Conservation (phyloP, 1,139 yeast genomes). For the Candida smagusa region DNA sequence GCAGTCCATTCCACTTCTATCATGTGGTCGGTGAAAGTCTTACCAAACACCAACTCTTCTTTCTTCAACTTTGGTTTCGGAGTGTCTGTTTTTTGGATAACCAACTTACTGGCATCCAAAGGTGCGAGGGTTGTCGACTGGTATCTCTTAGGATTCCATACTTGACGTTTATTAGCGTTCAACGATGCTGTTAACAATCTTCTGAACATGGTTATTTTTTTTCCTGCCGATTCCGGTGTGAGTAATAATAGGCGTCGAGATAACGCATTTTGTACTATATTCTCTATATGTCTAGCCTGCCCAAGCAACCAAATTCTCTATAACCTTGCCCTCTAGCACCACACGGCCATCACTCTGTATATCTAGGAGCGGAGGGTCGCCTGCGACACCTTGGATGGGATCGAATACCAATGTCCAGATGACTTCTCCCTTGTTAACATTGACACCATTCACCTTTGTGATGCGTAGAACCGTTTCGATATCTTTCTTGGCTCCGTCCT, state of each 20-base stretch:
- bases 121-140: conserved; percentile 25
- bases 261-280: background rate
- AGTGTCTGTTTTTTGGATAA: conserved; percentile 50
- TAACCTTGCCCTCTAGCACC: conserved; percentile 28
- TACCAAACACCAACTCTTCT: conserved; percentile 80
- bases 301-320: conserved; percentile 37
- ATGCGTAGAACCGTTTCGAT: conserved; percentile 22
- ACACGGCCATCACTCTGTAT: conserved; percentile 27
- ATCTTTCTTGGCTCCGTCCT: conserved; percentile 11
- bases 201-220: conserved; percentile 4
- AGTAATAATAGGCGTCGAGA: background rate
- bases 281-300: background rate
- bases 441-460: conserved; percentile 34
- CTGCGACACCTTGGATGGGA: background rate
- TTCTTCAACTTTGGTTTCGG: conserved; percentile 71
- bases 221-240: conserved; percentile 5
- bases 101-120: conserved; percentile 69
- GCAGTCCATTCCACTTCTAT: conserved; percentile 37
- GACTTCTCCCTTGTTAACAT: conserved; percentile 18
- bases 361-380: conserved; percentile 13
- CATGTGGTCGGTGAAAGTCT: conserved; percentile 66
- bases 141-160: conserved; percentile 6
- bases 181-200: conserved; percentile 5
- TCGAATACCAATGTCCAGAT: conserved; percentile 33
- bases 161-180: background rate